Evolutionary conservation across 2,329 filamentous ascomycete genomes (phyloP).

Genomic region (Pseudocercospora musae): DNA sequence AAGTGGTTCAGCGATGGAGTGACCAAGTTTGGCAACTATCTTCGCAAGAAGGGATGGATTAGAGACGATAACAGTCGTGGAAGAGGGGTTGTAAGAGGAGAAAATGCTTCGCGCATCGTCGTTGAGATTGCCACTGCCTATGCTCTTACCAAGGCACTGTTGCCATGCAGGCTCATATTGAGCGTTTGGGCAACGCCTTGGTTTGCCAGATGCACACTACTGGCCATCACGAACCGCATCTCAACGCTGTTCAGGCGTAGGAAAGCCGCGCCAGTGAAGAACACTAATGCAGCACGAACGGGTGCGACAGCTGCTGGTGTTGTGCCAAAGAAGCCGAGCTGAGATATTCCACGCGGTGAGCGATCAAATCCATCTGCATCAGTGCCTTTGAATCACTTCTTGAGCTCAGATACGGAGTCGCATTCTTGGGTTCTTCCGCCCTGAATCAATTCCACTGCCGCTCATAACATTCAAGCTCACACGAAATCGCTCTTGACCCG

Average conservation of each 20-base stretch:
- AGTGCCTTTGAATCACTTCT: background rate
- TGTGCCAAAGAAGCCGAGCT: slow-evolving; percentile 24
- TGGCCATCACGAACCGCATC: slow-evolving; percentile 44
- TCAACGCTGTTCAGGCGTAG: slow-evolving; percentile 39
- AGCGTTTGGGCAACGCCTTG: slow-evolving; percentile 90
- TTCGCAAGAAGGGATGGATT: slow-evolving; percentile 79
- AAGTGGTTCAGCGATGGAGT: slow-evolving; percentile 60
- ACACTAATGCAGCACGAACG: slow-evolving; percentile 31
- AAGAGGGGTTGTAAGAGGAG: slow-evolving; percentile 39
- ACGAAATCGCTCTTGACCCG: no score
- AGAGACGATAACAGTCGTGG: slow-evolving; percentile 39
- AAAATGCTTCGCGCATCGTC: slow-evolving; percentile 53
- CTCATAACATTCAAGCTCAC: no score
- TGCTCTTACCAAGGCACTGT: slow-evolving; percentile 78
- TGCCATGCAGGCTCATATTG: slow-evolving; percentile 71
- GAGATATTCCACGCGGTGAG: background rate
- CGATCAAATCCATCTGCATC: background rate
- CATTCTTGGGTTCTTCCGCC: background rate
- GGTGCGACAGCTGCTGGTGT: slow-evolving; percentile 35
- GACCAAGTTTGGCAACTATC: slow-evolving; percentile 72
- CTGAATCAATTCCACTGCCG: no score
- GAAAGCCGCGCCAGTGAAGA: slow-evolving; percentile 10
- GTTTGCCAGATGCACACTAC: slow-evolving; percentile 70
- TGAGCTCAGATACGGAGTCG: background rate
- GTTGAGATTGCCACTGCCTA: slow-evolving; percentile 80